phyloP scores from a whole-genome alignment of 305 asterid genomes.

The Fraxinus latifolia region DNA sequence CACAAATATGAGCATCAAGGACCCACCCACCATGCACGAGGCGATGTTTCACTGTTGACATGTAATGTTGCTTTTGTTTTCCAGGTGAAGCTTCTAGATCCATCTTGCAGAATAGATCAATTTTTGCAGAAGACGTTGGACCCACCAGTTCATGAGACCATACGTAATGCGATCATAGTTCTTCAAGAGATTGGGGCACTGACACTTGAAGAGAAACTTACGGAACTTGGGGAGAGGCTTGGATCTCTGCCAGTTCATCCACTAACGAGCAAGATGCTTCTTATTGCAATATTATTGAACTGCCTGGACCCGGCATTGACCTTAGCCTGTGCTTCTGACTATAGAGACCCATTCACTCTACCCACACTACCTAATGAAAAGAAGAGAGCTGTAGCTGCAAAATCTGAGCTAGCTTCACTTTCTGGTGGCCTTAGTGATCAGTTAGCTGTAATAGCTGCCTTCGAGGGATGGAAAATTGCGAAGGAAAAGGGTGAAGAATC shows the following conservation, averaged over 20 bases:
- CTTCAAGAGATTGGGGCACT: conserved; percentile 93
- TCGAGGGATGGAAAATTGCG: conserved; percentile 77
- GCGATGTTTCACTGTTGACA: not conserved
- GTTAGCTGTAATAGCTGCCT: conserved; percentile 85
- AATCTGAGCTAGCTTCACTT: conserved; percentile 66
- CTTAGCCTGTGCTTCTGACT: conserved; percentile 84
- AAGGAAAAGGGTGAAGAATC: conserved; percentile 57
- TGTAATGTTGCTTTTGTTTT: conserved; percentile 7
- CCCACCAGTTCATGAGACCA: conserved; percentile 80
- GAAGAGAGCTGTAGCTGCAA: conserved; percentile 70
- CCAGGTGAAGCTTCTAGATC: conserved; percentile 88
- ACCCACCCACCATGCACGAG: not conserved
- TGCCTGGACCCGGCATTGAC: conserved; percentile 94
- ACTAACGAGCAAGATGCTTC: conserved; percentile 89
- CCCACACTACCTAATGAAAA: conserved; percentile 70
- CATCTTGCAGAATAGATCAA: conserved; percentile 72
- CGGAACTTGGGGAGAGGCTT: conserved; percentile 79
- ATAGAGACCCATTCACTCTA: conserved; percentile 72
- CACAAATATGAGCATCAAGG: not conserved
- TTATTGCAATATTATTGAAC: conserved; percentile 66
- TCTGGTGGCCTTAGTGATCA: conserved; percentile 87
- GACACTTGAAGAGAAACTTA: conserved; percentile 70
- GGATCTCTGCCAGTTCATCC: conserved; percentile 95
- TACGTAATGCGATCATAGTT: conserved; percentile 66
- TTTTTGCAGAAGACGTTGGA: conserved; percentile 81